Conservation (phyloP, 805 yeast genomes). For the Ogataea saltuana region DNA sequence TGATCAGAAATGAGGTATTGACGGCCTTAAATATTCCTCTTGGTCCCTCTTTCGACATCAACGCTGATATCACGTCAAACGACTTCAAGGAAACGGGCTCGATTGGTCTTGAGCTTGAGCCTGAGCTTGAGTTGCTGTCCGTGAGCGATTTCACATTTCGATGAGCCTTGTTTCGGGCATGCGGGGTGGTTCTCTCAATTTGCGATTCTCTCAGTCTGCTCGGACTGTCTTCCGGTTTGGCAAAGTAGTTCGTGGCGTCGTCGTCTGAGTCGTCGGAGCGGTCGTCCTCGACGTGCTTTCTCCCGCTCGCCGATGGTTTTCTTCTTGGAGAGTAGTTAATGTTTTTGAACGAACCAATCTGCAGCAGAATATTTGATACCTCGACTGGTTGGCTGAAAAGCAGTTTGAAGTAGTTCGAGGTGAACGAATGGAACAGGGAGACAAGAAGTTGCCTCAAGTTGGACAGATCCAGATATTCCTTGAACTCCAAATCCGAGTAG, state of each 20-base stretch:
- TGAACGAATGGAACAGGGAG: conserved; percentile 59
- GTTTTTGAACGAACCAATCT: conserved; percentile 66
- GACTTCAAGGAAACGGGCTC: conserved; percentile 63
- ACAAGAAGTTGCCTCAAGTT: conserved; percentile 58
- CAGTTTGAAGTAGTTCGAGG: conserved; percentile 68
- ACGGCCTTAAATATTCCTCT: conserved; percentile 72
- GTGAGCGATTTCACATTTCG: not conserved
- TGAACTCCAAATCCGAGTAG: conserved; percentile 60
- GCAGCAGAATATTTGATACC: conserved; percentile 72
- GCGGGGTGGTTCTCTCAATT: conserved; percentile 31
- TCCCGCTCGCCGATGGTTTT: not conserved
- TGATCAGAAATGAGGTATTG: conserved; percentile 77
- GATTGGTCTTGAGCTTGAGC: conserved; percentile 28
- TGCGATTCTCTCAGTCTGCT: conserved; percentile 29
- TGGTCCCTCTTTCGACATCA: conserved; percentile 68
- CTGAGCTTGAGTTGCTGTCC: too few relatives aligned
- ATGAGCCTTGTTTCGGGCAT: not conserved
- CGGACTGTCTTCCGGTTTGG: conserved; percentile 26
- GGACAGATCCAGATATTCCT: conserved; percentile 61
- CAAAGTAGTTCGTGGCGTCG: conserved; percentile 26
- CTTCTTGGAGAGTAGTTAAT: conserved; percentile 1
- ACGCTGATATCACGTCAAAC: conserved; percentile 62
- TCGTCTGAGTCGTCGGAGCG: conserved; percentile 43
- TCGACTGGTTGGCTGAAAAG: conserved; percentile 87
- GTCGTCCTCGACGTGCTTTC: conserved; percentile 25